Percentiles rank a stretch among this genome's conserved stretches.
Conservation (phyloP, 1,284 basidiomycete species). For the Xanthoconium separans region DNA sequence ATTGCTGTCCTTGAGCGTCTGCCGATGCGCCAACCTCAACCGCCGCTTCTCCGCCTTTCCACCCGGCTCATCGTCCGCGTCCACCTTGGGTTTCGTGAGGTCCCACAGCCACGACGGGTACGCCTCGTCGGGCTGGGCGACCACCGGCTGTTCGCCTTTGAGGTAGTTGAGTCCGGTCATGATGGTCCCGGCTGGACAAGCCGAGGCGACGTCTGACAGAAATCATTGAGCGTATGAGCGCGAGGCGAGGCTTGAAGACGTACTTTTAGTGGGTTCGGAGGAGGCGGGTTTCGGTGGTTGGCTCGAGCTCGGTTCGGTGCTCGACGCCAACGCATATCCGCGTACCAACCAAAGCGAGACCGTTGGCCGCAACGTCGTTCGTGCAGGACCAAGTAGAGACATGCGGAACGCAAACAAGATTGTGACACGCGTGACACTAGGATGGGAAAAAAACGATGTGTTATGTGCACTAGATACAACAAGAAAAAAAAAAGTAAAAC, state of each 20-base stretch:
- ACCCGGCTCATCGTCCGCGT: conserved; percentile 68
- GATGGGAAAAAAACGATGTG: neutral
- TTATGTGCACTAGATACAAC: conserved; percentile 25
- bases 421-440: too few relatives aligned
- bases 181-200: conserved; percentile 70
- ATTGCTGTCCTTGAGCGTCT: conserved; percentile 69
- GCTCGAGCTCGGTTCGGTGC: neutral
- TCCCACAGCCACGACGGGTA: conserved; percentile 93
- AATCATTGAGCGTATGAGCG: too few relatives aligned
- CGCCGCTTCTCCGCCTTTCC: conserved; percentile 63
- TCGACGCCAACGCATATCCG: conserved; percentile 11
- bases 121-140: conserved; percentile 79
- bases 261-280: conserved; percentile 24
- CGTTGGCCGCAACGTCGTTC: conserved; percentile 9
- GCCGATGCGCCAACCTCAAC: conserved; percentile 60
- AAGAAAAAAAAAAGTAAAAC: conserved; percentile 6
- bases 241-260: neutral
- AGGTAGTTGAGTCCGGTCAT: conserved; percentile 79
- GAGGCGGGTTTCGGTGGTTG: conserved; percentile 13
- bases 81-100: conserved; percentile 57
- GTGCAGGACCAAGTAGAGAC: conserved; percentile 18
- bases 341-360: conserved; percentile 11
- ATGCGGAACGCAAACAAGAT: conserved; percentile 10
- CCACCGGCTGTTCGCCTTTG: conserved; percentile 79
- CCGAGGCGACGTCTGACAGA: conserved; percentile 39